Conservation (phyloP, 768 basidiomycete species). For the Phlebiopsis flavidoalba region DNA sequence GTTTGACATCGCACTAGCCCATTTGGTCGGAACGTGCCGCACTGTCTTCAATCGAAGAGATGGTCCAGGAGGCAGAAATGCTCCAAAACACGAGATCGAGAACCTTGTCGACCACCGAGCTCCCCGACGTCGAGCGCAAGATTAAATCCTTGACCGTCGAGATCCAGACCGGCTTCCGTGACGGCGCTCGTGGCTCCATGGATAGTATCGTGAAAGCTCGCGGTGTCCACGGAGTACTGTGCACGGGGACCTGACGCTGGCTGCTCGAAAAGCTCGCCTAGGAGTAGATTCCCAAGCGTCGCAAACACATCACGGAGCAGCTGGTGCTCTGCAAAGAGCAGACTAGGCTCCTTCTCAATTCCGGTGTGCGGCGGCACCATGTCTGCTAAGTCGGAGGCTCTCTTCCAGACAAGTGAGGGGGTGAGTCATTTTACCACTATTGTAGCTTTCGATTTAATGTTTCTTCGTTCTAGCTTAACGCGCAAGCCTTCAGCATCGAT, state of each 20-base stretch:
- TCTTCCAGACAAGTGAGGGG: neutral
- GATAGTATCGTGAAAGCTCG: neutral
- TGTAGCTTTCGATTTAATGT: neutral
- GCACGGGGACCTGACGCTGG: neutral
- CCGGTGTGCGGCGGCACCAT: neutral
- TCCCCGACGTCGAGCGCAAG: neutral
- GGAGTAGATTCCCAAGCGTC: neutral
- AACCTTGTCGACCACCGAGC: neutral
- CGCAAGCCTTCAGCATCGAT: neutral
- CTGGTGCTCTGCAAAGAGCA: neutral
- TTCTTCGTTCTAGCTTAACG: neutral
- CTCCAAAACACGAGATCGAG: neutral
- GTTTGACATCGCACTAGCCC: neutral
- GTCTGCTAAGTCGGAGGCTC: neutral
- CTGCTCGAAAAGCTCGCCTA: neutral
- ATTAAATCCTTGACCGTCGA: neutral
- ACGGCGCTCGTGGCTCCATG: neutral
- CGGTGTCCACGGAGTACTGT: neutral
- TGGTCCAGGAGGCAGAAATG: neutral
- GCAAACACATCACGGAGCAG: neutral
- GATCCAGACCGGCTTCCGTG: neutral
- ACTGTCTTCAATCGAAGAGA: neutral
- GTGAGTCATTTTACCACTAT: too few species aligned
- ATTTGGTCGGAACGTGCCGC: slow-evolving; percentile 1
- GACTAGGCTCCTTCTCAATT: neutral